phyloP scores from a whole-genome alignment of 495 filamentous ascomycete genomes.

The Chaetomium cochliodes region DNA sequence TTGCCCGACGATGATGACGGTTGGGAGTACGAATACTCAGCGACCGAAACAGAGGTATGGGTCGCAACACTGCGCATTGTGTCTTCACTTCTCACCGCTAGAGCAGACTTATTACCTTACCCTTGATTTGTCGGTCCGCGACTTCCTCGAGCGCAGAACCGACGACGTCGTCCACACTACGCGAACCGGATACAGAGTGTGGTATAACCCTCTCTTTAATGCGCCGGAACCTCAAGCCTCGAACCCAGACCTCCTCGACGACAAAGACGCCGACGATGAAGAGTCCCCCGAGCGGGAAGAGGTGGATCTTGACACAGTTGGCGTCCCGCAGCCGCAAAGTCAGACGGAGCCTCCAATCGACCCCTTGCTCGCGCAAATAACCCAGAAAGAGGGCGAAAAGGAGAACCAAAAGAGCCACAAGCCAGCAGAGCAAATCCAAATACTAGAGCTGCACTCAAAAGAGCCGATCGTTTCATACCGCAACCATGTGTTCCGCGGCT shows the following conservation, averaged over 20 bases:
- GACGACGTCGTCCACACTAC: slow-evolving; percentile 35
- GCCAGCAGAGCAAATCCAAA: slow-evolving; percentile 57
- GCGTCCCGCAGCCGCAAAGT: slow-evolving; percentile 19
- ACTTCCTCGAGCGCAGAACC: slow-evolving; percentile 41
- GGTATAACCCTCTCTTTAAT: slow-evolving; percentile 40
- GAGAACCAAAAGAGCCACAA: slow-evolving; percentile 5
- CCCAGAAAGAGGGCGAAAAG: slow-evolving; percentile 7
- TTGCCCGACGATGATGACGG: slow-evolving; percentile 45
- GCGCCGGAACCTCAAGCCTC: slow-evolving; percentile 25
- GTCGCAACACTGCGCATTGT: neutral
- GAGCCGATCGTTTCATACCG: slow-evolving; percentile 74
- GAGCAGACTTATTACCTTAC: slow-evolving; percentile 56
- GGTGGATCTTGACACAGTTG: slow-evolving; percentile 31
- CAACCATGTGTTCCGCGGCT: slow-evolving; percentile 69
- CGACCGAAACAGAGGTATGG: slow-evolving; percentile 53
- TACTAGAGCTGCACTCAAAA: slow-evolving; percentile 70
- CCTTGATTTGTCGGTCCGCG: slow-evolving; percentile 53
- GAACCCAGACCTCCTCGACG: slow-evolving; percentile 27
- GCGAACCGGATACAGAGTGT: slow-evolving; percentile 36
- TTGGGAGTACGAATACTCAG: slow-evolving; percentile 60
- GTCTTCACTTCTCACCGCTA: neutral
- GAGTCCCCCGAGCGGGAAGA: slow-evolving; percentile 32
- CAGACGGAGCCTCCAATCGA: slow-evolving; percentile 24
- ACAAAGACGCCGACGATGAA: slow-evolving; percentile 37
- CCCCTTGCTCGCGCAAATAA: slow-evolving; percentile 18